Base-by-base conservation (phyloP, 305 asterid species). In the Rubia tinctorum region DNA sequence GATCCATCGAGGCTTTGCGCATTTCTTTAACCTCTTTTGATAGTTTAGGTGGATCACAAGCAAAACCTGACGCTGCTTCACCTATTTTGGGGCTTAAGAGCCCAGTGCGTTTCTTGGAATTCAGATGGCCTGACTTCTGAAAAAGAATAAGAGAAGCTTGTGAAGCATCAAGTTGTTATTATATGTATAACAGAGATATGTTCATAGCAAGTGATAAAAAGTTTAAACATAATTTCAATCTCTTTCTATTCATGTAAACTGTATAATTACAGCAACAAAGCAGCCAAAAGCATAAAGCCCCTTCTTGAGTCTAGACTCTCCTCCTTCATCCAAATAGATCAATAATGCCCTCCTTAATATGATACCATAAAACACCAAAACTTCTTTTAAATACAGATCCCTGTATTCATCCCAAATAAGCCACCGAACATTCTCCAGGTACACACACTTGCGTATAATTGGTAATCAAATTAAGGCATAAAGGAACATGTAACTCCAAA, bases 81-180 rank as follows among this genome's bases (percentile, higher is more conserved):
- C 79, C 85, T 77, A 68, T 73, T 62, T 63, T 87, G 66, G 77
- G 67, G 72, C 85, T 76, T 64, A 85, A 88, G 39, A 76, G 53
- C 76, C 84, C 86, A 20, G 84, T 83, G 17, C 61, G 87, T 78
- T 82, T 81, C 82, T 82, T 92, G n/a, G 81, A 71, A 76, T 82
- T 82, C 58, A 68, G 80, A 44, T 82, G 82, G 73, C 77, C 88
- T 61, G 81, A 81, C 85, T 85, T 85, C 97, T 91, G 92, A 22
- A 76, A 76, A 37, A 73, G 56, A 56, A 63, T 56, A 6, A 6
- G 2, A 39, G 70, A 59, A 22, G 10, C 42, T 49, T 69, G 15
- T 68, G 67, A 60, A 61, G 27, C 67, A 69, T 23, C 40, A 37
- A 27, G 58, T 72, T 72, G 53, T 22, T 23, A 47, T 25, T 25